phyloP scores from a whole-genome alignment of 2,329 filamentous ascomycete species.

The Daldinia eschscholtzii region DNA sequence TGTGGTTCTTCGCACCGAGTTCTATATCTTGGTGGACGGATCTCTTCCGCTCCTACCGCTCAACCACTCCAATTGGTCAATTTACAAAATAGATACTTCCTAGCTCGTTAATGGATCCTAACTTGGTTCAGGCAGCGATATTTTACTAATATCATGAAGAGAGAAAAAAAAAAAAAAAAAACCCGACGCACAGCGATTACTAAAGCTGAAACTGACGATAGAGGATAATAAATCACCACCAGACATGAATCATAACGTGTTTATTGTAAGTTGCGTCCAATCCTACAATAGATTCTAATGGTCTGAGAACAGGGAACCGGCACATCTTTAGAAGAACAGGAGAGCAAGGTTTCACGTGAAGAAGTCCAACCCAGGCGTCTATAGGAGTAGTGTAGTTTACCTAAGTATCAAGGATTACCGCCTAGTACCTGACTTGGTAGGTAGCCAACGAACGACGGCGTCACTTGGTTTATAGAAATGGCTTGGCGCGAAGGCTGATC shows the following conservation, averaged over 20 bases:
- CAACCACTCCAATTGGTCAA: constrained; percentile 7
- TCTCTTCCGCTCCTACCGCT: constrained; percentile 10
- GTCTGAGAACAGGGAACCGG: not conserved
- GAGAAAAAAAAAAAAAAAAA: no score
- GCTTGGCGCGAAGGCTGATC: not conserved
- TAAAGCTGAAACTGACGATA: constrained; percentile 13
- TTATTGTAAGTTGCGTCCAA: not conserved
- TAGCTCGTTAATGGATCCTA: not conserved
- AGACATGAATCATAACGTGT: not conserved
- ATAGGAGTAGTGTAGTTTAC: not conserved
- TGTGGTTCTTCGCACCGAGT: not conserved
- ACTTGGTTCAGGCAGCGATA: constrained; percentile 15
- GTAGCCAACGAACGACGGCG: not conserved
- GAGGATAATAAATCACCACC: not conserved
- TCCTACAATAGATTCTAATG: not conserved
- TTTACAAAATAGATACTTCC: constrained; percentile 7
- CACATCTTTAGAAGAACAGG: not conserved
- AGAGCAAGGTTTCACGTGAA: not conserved
- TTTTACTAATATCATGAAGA: constrained; percentile 1
- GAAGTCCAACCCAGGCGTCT: not conserved
- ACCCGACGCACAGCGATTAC: not conserved
- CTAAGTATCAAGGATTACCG: not conserved
- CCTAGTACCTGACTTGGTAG: no score
- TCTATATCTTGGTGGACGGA: not conserved
- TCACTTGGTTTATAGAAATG: not conserved